Evolutionary conservation across 176 grass and related monocot genomes (phyloP), one percentile per base, ranked within the genome.

Genomic region (Carex kokanica): DNA sequence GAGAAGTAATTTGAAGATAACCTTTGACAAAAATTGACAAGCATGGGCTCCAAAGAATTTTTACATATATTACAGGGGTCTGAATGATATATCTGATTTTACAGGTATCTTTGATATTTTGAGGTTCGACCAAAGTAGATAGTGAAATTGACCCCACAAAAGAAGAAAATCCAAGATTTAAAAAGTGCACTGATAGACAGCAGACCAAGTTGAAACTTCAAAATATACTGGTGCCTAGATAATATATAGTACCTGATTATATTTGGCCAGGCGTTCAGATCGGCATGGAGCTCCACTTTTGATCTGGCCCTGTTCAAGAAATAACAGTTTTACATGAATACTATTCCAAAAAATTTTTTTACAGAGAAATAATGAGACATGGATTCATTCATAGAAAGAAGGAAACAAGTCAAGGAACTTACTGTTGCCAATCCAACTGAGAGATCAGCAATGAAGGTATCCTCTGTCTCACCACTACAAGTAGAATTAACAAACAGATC

Each of bases 251-350:
- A 81, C 92, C 90, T 98, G 89, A 82, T 98, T 98, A 84, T 98
- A 98, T 78, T 98, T 98, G 6, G 92, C 92, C 82, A 98, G 95
- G 4, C 95, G 92, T 63, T 98, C 95, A n/a, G 95, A 98, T 8
- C 95, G 32, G 85, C 95, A 98, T 10, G 95, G 95, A 12, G 95
- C 95, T 80, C 95, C 95, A 0, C 92, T 91, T 81, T 95, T 98
- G 68, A 98, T 98, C 85, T 98, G 92, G 3, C 95, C 95, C 95
- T 98, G 89, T 93, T 83, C 9, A 38, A 84, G 14, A 59, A 86
- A 84, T 63, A 36, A 64, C 78, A 23, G 14, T 67, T 74, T 45
- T 56, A 54, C 24, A 56, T 0, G 25, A 51, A 17, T 75, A 27
- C 18, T 53, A 17, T 82, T 27, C 8, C 59, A 81, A 23, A 62